phyloP scores from a whole-genome alignment of 257 asterid species.

The Penstemon newberryi region DNA sequence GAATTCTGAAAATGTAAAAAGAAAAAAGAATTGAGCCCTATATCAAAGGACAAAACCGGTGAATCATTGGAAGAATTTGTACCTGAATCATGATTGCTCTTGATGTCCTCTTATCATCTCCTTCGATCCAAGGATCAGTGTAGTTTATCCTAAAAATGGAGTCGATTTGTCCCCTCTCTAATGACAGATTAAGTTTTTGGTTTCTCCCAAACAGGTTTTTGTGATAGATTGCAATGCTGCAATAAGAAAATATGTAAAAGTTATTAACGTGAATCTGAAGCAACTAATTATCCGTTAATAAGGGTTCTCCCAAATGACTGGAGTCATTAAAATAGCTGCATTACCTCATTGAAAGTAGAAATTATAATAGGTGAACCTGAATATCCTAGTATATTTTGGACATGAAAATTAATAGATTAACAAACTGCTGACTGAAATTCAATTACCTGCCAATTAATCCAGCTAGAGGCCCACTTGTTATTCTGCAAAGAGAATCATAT shows the following conservation, averaged over 20 bases:
- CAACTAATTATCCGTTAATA: constrained; percentile 10
- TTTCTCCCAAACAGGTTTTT: constrained; percentile 93
- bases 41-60: constrained; percentile 14
- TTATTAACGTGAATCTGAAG: constrained; percentile 14
- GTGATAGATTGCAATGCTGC: constrained; percentile 91
- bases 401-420: background rate
- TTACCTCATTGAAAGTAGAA: constrained; percentile 2
- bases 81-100: constrained; percentile 97
- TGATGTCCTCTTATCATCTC: constrained; percentile 96
- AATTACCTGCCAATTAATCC: constrained; percentile 95
- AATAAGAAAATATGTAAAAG: constrained; percentile 28
- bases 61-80: constrained; percentile 20
- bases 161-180: constrained; percentile 96
- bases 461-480: constrained; percentile 94
- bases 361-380: constrained; percentile 14
- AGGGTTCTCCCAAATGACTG: background rate
- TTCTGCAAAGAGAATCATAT: constrained; percentile 51
- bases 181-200: constrained; percentile 88
- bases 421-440: constrained; percentile 4
- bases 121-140: constrained; percentile 98
- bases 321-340: constrained; percentile 1
- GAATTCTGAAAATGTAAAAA: constrained; percentile 61
- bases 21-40: constrained; percentile 26
- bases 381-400: constrained; percentile 9
- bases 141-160: constrained; percentile 87